Percentiles rank a stretch among this genome's conserved stretches.
Conservation (phyloP, 352 stramenopile species). For the Globisporangium spinosum region DNA sequence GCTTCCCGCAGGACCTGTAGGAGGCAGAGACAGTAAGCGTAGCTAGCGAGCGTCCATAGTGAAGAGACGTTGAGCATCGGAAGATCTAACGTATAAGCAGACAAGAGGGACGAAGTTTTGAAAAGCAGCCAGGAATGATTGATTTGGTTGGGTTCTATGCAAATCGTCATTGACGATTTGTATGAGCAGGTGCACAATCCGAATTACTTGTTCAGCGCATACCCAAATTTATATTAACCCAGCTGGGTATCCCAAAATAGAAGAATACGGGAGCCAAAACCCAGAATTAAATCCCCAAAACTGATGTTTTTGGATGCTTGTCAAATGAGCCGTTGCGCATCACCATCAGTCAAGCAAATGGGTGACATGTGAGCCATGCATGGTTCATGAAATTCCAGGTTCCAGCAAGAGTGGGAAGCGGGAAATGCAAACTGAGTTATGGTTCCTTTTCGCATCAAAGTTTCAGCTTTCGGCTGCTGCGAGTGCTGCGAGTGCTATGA, state of each 20-base stretch:
- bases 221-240: neutral
- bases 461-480: too few relatives aligned
- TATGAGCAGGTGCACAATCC: neutral
- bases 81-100: too few relatives aligned
- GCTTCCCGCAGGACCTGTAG: conserved; percentile 7
- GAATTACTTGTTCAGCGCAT: neutral
- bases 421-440: too few relatives aligned
- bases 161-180: neutral
- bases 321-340: neutral
- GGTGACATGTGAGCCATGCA: too few relatives aligned
- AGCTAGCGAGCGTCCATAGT: neutral
- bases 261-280: neutral
- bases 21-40: neutral
- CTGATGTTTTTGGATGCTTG: neutral
- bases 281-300: neutral
- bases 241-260: neutral
- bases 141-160: neutral
- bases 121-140: neutral
- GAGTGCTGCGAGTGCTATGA: too few relatives aligned
- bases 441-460: too few relatives aligned
- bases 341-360: too few relatives aligned
- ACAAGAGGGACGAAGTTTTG: neutral
- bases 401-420: too few relatives aligned
- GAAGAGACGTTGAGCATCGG: neutral
- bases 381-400: too few relatives aligned